Evolutionary conservation across 257 asterid genomes (phyloP).

Genomic region (Marsdenia floribunda): DNA sequence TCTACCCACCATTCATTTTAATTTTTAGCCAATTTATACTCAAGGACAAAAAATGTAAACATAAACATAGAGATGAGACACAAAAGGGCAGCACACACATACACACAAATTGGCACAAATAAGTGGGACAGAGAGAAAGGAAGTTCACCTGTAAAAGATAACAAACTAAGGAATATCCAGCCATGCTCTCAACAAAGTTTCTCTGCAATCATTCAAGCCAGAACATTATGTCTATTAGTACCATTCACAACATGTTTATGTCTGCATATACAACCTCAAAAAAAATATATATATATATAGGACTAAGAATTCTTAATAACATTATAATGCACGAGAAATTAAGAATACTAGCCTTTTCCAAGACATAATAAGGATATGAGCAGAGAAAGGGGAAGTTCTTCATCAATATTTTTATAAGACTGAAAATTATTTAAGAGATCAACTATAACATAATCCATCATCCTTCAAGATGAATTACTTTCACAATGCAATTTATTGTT

Average conservation of each 20-base stretch:
- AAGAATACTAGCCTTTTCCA: neutral
- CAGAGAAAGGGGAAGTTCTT: neutral
- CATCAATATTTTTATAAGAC: neutral
- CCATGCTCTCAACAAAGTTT: slow-evolving; percentile 99
- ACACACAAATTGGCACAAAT: neutral
- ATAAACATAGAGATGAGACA: neutral
- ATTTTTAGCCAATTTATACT: neutral
- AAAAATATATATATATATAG: neutral
- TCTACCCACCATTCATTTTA: neutral
- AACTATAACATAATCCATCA: neutral
- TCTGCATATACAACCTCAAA: neutral
- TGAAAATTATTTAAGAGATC: neutral
- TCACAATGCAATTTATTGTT: neutral
- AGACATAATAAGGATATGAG: neutral
- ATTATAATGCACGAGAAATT: neutral
- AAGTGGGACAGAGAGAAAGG: slow-evolving; percentile 9
- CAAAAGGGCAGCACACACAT: neutral
- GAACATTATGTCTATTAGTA: neutral
- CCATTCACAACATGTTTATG: neutral
- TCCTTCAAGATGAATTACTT: neutral
- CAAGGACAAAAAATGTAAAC: neutral
- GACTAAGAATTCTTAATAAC: neutral
- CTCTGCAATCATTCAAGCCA: slow-evolving; percentile 34
- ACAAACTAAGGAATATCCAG: slow-evolving; percentile 97
- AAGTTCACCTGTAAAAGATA: slow-evolving; percentile 71